phyloP scores from a whole-genome alignment of 1,139 yeast species.

The Diutina rugosa region DNA sequence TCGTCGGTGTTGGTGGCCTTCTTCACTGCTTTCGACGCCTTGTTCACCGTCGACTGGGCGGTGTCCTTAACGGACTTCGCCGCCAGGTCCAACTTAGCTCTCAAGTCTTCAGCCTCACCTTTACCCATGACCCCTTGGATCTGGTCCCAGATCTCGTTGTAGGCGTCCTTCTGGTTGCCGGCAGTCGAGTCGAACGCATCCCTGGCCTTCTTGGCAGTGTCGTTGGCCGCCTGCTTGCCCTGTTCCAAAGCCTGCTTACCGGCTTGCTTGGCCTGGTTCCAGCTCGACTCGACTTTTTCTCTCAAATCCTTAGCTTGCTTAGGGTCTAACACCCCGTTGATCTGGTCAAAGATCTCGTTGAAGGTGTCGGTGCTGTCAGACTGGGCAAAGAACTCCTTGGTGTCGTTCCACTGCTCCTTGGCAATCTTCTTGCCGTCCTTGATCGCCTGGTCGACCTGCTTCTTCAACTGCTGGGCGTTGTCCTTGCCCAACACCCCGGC shows the following conservation, averaged over 20 bases:
- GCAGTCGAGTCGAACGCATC: not conserved
- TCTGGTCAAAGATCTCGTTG: not conserved
- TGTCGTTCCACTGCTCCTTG: not conserved
- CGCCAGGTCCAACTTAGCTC: not conserved
- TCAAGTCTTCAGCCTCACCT: constrained; percentile 1
- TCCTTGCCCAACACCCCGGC: not conserved
- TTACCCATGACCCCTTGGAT: not conserved
- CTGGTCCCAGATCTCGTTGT: not conserved
- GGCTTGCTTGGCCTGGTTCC: not conserved
- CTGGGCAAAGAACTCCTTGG: not conserved
- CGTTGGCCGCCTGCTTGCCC: not conserved
- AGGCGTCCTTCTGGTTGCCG: not conserved
- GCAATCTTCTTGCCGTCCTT: not conserved
- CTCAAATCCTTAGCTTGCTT: not conserved
- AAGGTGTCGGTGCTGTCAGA: not conserved
- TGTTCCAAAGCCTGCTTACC: not conserved
- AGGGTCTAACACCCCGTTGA: not conserved
- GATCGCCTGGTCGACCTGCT: not conserved
- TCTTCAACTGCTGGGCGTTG: not conserved
- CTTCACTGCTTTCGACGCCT: not conserved
- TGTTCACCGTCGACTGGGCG: not conserved
- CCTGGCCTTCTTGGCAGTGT: not conserved
- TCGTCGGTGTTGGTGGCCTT: not conserved
- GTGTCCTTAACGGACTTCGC: not conserved
- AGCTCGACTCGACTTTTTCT: not conserved